phyloP scores from a whole-genome alignment of 345 rosid species.

The Camelina sativa region DNA sequence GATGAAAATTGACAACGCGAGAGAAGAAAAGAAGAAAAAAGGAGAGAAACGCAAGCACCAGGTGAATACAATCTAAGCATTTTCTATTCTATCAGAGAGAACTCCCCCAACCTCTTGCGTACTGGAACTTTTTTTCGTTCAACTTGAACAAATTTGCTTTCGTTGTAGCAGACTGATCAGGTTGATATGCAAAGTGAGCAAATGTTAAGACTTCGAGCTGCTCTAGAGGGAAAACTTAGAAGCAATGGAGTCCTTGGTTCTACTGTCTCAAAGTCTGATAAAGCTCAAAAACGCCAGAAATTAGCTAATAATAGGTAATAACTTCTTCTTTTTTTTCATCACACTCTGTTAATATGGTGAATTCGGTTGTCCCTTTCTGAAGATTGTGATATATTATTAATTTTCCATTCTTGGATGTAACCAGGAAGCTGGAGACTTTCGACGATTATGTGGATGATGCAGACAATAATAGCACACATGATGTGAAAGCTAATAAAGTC shows the following conservation, averaged over 20 bases:
- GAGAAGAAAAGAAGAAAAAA: constrained; percentile 38
- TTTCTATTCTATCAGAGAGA: background rate
- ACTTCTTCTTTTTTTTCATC: background rate
- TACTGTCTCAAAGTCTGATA: constrained; percentile 52
- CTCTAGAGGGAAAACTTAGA: constrained; percentile 80
- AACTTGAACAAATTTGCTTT: background rate
- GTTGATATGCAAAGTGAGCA: constrained; percentile 75
- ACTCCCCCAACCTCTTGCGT: background rate
- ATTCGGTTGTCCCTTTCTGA: constrained; percentile 31
- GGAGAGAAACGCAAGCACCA: constrained; percentile 53
- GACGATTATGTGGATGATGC: constrained; percentile 86
- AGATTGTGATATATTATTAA: constrained; percentile 22
- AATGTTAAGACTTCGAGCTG: constrained; percentile 87
- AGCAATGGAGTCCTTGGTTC: constrained; percentile 59
- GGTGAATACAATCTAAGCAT: constrained; percentile 49
- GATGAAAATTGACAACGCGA: constrained; percentile 33
- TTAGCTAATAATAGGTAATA: constrained; percentile 70
- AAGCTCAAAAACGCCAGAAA: constrained; percentile 54
- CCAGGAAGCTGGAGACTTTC: constrained; percentile 75
- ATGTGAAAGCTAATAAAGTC: constrained; percentile 50
- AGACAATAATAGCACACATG: constrained; percentile 47
- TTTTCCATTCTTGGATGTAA: constrained; percentile 29
- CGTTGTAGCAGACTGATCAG: constrained; percentile 57
- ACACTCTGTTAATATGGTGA: background rate
- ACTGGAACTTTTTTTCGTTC: background rate